Conservation (phyloP, 306 rosid species). For the Astragalus membranaceus region DNA sequence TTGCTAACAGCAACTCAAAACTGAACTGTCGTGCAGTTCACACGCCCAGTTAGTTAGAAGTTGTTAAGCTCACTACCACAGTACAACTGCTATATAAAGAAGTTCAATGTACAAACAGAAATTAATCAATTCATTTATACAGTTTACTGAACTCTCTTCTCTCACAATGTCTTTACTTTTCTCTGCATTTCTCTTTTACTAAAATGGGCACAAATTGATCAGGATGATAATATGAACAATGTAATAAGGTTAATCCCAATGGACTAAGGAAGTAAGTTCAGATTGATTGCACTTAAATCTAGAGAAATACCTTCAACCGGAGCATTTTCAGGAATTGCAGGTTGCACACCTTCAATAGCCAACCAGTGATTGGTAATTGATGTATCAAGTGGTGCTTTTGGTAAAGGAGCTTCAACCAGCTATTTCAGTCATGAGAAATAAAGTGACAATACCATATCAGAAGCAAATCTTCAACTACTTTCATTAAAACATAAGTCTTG, state of each 20-base stretch:
- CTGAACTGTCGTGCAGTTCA: too few species aligned
- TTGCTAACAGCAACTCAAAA: too few species aligned
- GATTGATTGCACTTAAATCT: constrained; percentile 10
- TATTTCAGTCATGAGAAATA: constrained; percentile 25
- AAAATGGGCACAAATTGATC: background rate
- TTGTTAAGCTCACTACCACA: too few species aligned
- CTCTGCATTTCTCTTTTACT: too few species aligned
- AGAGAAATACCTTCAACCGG: constrained; percentile 49
- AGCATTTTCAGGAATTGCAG: constrained; percentile 81
- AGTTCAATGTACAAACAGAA: too few species aligned
- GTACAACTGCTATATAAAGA: too few species aligned
- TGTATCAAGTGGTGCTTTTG: constrained; percentile 72
- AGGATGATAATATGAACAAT: background rate
- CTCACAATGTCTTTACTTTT: too few species aligned
- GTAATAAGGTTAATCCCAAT: background rate
- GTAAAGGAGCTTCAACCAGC: constrained; percentile 69
- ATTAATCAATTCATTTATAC: too few species aligned
- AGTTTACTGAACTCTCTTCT: too few species aligned
- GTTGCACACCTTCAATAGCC: constrained; percentile 94
- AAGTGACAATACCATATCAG: background rate
- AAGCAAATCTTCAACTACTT: constrained; percentile 15
- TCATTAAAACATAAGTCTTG: constrained; percentile 1
- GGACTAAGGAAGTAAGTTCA: background rate
- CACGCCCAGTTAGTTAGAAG: too few species aligned
- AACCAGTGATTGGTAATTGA: constrained; percentile 76